Evolutionary conservation across 208 protist genomes (phyloP).

Genomic region (Trypanosoma mega): DNA sequence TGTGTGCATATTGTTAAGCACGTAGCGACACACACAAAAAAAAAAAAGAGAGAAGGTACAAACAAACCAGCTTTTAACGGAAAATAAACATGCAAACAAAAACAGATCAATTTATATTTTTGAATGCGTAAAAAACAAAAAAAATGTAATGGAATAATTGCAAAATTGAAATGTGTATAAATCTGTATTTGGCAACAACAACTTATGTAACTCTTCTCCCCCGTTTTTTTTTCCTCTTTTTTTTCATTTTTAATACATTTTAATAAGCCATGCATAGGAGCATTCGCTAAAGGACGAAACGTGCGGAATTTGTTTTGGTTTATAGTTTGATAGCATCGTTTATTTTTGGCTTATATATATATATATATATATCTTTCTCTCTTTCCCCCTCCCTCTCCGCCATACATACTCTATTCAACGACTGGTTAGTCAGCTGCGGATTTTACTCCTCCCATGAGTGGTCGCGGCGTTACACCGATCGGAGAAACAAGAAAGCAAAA

Average conservation of each 20-base stretch:
- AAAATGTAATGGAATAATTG: no score
- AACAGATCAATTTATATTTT: no score
- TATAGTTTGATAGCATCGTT: no score
- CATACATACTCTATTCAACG: not conserved
- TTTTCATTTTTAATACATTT: not conserved
- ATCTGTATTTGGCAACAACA: not conserved
- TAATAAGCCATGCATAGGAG: not conserved
- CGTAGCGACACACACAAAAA: no score
- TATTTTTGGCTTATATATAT: not conserved
- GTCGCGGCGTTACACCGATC: slow-evolving; percentile 28
- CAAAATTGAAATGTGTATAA: no score
- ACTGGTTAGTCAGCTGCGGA: slow-evolving; percentile 26
- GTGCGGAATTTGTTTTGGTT: no score
- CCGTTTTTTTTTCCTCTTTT: slow-evolving; percentile 14
- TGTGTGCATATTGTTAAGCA: no score
- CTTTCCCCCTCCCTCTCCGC: not conserved
- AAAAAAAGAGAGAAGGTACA: no score
- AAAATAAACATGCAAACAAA: no score
- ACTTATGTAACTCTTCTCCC: not conserved
- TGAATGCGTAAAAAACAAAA: no score
- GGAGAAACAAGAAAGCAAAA: slow-evolving; percentile 14
- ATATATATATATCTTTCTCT: not conserved
- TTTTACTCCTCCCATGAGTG: slow-evolving; percentile 14
- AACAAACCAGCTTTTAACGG: no score
- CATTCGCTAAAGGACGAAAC: no score